These are phyloP conservation scores for Stachybotrys echinatus DNA, from an alignment of 2,329 filamentous ascomycete species.

Conservation along the genomic window DNA sequence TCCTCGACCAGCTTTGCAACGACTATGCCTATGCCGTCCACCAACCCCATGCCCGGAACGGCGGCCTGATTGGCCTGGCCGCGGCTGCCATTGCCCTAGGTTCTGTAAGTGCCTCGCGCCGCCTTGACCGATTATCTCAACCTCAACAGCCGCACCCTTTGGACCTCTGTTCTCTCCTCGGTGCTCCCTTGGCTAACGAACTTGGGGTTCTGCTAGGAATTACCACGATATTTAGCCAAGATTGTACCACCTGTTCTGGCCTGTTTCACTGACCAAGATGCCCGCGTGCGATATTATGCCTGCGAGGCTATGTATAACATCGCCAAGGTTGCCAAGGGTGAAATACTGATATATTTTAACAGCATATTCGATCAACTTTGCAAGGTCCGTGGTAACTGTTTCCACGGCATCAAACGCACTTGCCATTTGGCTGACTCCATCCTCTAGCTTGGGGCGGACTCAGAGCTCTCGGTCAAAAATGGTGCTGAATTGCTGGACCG, in stretches of 20 bases:
- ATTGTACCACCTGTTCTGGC: slow-evolving; percentile 96
- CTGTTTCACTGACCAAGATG: slow-evolving; percentile 98
- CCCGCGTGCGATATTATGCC: slow-evolving; percentile 92
- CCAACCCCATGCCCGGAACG: slow-evolving; percentile 93
- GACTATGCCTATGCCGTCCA: slow-evolving; percentile 97
- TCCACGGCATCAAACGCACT: background rate
- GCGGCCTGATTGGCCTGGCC: slow-evolving; percentile 89
- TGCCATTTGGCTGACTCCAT: background rate
- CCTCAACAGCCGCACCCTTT: too few relatives aligned
- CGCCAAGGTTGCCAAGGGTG: slow-evolving; percentile 96
- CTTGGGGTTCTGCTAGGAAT: slow-evolving; percentile 52
- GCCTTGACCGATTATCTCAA: too few relatives aligned
- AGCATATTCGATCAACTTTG: slow-evolving; percentile 96
- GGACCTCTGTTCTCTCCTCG: too few relatives aligned
- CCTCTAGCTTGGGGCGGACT: slow-evolving; percentile 81
- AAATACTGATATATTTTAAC: slow-evolving; percentile 96
- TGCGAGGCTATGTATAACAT: slow-evolving; percentile 99
- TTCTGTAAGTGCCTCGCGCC: slow-evolving; percentile 62
- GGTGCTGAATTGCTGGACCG: slow-evolving; percentile 93
- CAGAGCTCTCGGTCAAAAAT: slow-evolving; percentile 96
- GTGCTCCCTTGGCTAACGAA: background rate
- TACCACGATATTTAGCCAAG: slow-evolving; percentile 84
- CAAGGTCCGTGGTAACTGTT: slow-evolving; percentile 56
- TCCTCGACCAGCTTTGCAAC: slow-evolving; percentile 93
- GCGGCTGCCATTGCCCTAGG: slow-evolving; percentile 94